These are phyloP conservation scores for Lasiodiplodia theobromae DNA, from an alignment of 2,329 filamentous ascomycete genomes.

Conservation along the genomic window DNA sequence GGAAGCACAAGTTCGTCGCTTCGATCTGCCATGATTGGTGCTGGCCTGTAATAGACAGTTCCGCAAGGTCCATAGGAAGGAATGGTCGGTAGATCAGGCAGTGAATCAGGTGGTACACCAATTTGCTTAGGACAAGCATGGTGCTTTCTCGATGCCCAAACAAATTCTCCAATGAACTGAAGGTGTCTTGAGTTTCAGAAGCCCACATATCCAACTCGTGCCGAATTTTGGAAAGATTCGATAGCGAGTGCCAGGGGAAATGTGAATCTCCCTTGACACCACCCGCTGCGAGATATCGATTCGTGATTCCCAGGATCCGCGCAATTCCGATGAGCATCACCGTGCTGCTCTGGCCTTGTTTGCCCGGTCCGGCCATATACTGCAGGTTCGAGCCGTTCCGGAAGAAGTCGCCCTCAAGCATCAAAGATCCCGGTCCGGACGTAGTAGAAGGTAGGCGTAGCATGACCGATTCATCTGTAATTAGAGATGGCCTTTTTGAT, in stretches of 20 bases:
- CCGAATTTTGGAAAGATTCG: conserved; percentile 83
- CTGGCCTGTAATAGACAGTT: conserved; percentile 79
- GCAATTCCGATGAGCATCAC: conserved; percentile 86
- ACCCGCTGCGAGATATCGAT: conserved; percentile 81
- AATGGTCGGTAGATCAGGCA: conserved; percentile 88
- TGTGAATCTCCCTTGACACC: conserved; percentile 89
- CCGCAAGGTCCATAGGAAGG: conserved; percentile 81
- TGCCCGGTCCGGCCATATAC: conserved; percentile 71
- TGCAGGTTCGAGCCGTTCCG: conserved; percentile 79
- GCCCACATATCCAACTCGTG: conserved; percentile 88
- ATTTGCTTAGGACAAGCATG: conserved; percentile 79
- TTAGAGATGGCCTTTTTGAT: conserved; percentile 80
- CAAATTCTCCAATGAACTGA: conserved; percentile 75
- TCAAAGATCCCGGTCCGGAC: conserved; percentile 65
- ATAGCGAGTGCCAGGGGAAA: conserved; percentile 88
- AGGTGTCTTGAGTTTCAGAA: conserved; percentile 79
- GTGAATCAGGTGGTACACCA: conserved; percentile 86
- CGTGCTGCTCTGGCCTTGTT: conserved; percentile 75
- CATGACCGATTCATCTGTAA: conserved; percentile 77
- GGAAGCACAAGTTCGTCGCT: conserved; percentile 84
- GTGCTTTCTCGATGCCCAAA: conserved; percentile 82
- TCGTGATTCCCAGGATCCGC: conserved; percentile 81
- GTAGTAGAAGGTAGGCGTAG: conserved; percentile 79
- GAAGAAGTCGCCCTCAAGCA: conserved; percentile 81
- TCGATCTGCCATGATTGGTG: conserved; percentile 94